phyloP scores from a whole-genome alignment of 371 early-diverging fungal genomes.

The Nematocida parisii region DNA sequence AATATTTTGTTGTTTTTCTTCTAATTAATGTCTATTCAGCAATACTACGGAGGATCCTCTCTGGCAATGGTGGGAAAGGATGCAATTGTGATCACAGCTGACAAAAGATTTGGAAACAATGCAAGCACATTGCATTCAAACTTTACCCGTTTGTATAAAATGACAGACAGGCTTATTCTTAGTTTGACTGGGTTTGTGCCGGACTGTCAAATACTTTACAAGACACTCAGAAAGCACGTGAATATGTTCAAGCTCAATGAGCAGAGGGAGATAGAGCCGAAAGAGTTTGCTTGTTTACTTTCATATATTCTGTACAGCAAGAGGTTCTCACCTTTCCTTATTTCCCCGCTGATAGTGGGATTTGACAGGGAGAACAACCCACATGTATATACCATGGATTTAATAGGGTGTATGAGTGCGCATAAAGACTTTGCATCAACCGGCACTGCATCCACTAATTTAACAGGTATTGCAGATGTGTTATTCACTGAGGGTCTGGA shows the following conservation, averaged over 20 bases:
- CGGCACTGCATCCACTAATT: constrained; percentile 82
- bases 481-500: constrained; percentile 86
- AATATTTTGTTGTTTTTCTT: constrained; percentile 40
- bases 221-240: constrained; percentile 81
- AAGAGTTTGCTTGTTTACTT: constrained; percentile 84
- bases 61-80: constrained; percentile 96
- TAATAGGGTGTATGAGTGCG: constrained; percentile 89
- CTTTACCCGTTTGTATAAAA: constrained; percentile 84
- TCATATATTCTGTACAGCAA: constrained; percentile 92
- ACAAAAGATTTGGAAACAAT: constrained; percentile 79
- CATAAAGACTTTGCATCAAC: constrained; percentile 89
- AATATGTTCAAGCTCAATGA: constrained; percentile 93
- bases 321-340: constrained; percentile 89
- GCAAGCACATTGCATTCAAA: constrained; percentile 84
- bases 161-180: constrained; percentile 79
- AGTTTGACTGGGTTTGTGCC: constrained; percentile 91
- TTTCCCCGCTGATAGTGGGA: constrained; percentile 89
- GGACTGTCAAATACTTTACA: constrained; percentile 85
- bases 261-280: constrained; percentile 88
- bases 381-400: constrained; percentile 88
- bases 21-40: constrained; percentile 32
- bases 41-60: constrained; percentile 73
- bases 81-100: constrained; percentile 92
- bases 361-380: constrained; percentile 76
- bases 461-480: constrained; percentile 94